Evolutionary conservation across 2,329 filamentous ascomycete species (phyloP), one percentile per base, ranked within the genome.

Genomic region (Cladosporium austrohemisphaericum): DNA sequence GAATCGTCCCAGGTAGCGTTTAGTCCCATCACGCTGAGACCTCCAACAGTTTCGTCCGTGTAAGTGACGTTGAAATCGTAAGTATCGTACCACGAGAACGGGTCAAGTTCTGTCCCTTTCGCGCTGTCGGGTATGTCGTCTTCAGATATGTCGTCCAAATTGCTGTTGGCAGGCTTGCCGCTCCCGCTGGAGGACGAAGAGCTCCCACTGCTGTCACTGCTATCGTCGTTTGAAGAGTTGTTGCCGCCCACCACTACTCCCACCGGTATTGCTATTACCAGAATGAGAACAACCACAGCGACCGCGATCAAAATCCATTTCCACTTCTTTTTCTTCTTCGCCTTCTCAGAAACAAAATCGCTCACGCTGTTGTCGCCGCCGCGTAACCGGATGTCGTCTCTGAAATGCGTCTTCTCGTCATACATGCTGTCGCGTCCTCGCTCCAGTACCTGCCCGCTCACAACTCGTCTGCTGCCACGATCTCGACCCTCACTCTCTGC

Each of bases 61-160:
- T 94, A 98, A 0, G 93, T 97, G 53, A 92, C 79, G 65, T 98
- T 98, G 74, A 97, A 95, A 61, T 91, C 89, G 0, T 76, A 79
- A 0, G 91, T 96, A 59, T 94, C 86, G 57, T 86, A 85, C 93
- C 93, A 98, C 2, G 85, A 83, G 67, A 89, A 95, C 0, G 93
- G 93, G 63, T 98, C 91, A 16, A 95, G 76, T 55, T 86, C 84
- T 2, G 86, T 88, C 11, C 83, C 88, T 66, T 80, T 83, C 60
- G 81, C 90, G 53, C 76, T 76, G 50, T 72, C 70, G 1, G 74
- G 74, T 28, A 76, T 73, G 49, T 65, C 67, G 52, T 66, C 61
- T 18, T 71, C 61, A 10, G 70, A 69, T 13, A 75, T 65, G 40
- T 68, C 68, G 9, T 72, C 59, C 3, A 77, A 64, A 41, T 77